Percentiles rank a stretch among this genome's conserved stretches.
Evolutionary conservation across 2,329 filamentous ascomycete species (phyloP).

Genomic region (Zymoseptoria ardabiliae): DNA sequence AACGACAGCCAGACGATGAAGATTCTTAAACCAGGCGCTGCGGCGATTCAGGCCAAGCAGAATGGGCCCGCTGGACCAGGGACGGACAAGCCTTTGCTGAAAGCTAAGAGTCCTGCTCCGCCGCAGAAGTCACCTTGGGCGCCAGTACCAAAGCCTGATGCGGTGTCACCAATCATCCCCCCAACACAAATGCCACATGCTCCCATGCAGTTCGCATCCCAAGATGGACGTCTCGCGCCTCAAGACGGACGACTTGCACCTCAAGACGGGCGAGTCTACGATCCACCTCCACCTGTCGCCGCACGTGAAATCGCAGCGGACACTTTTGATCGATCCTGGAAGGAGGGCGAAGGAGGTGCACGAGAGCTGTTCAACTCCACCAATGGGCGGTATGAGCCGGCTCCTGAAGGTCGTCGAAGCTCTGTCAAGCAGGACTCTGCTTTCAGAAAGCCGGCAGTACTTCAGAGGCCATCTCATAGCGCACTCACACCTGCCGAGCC

Average conservation of each 20-base stretch:
- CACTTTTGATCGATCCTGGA: conserved; percentile 83
- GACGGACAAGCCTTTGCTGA: conserved; percentile 56
- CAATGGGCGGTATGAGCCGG: conserved; percentile 86
- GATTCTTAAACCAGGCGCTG: conserved; percentile 42
- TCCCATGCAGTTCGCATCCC: conserved; percentile 15
- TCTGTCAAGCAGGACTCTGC: conserved; percentile 60
- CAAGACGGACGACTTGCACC: conserved; percentile 34
- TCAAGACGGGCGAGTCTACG: conserved; percentile 51
- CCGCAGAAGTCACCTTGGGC: conserved; percentile 92
- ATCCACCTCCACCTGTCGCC: conserved; percentile 46
- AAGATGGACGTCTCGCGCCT: conserved; percentile 4
- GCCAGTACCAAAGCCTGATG: conserved; percentile 74
- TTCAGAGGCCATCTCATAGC: conserved; percentile 66
- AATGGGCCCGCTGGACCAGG: conserved; percentile 46
- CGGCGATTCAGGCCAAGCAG: conserved; percentile 32
- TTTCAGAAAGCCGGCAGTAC: conserved; percentile 64
- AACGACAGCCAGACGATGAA: conserved; percentile 38
- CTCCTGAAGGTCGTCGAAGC: conserved; percentile 64
- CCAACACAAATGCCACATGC: conserved; percentile 37
- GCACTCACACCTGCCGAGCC: conserved; percentile 66
- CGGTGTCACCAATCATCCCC: conserved; percentile 62
- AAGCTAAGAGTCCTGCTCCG: conserved; percentile 65
- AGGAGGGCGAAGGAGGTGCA: conserved; percentile 58
- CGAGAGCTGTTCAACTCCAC: conserved; percentile 91
- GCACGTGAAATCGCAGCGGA: conserved; percentile 87